Percentiles rank a stretch among this genome's conserved stretches.
Conservation (phyloP, 1,139 yeast species). For the Arxiozyma slooffiae region DNA sequence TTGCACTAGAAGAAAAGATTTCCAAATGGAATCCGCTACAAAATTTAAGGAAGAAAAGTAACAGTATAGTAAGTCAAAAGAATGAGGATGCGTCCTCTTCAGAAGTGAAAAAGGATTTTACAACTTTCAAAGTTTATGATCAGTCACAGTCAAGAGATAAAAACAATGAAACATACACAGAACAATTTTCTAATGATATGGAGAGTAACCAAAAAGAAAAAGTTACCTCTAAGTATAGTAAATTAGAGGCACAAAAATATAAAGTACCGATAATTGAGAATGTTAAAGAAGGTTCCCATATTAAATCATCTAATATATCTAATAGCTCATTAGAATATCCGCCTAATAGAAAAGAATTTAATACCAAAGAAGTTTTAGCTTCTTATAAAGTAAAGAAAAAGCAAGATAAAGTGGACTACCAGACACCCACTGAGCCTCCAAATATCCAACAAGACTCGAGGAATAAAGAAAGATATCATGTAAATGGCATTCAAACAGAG, state of each 20-base stretch:
- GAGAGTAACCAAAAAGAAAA: conserved; percentile 2
- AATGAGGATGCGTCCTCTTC: conserved; percentile 1
- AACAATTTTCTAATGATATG: background rate
- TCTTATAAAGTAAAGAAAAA: background rate
- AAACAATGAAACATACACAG: background rate
- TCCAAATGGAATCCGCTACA: conserved; percentile 25
- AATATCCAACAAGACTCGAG: background rate
- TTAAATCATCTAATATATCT: conserved; percentile 20
- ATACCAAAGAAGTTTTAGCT: background rate
- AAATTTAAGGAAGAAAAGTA: conserved; percentile 21
- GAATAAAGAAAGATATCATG: background rate
- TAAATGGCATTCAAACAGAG: background rate
- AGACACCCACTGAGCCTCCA: background rate
- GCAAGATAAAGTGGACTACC: background rate
- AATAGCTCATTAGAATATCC: conserved; percentile 1
- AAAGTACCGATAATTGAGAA: conserved; percentile 23
- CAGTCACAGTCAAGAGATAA: conserved; percentile 4
- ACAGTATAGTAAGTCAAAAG: conserved; percentile 7
- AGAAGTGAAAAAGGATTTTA: conserved; percentile 1
- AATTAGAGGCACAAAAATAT: conserved; percentile 13
- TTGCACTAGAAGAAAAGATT: conserved; percentile 19
- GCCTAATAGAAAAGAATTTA: background rate
- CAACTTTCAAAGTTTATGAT: conserved; percentile 4
- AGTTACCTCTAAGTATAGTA: conserved; percentile 11
- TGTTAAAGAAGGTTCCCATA: conserved; percentile 19